These are phyloP conservation scores for Botryotinia calthae DNA, from an alignment of 2,329 filamentous ascomycete genomes.

Conservation along the genomic window DNA sequence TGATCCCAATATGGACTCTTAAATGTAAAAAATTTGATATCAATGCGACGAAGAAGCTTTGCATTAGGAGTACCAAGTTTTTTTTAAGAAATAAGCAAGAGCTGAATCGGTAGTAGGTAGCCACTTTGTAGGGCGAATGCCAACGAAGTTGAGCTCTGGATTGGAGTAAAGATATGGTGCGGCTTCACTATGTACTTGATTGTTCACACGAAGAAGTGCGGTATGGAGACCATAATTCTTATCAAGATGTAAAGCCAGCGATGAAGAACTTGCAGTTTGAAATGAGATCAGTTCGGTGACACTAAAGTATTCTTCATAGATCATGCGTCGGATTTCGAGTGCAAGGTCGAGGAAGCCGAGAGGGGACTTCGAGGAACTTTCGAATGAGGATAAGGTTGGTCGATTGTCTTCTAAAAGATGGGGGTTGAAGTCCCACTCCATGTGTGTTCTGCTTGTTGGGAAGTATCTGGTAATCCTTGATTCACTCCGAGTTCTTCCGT, in stretches of 20 bases:
- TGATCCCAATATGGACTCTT: fast-evolving
- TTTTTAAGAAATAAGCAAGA: not conserved
- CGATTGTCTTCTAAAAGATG: not conserved
- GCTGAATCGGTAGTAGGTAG: not conserved
- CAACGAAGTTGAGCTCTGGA: not conserved
- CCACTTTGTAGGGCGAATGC: not conserved
- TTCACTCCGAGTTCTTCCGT: not conserved
- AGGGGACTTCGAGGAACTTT: not conserved
- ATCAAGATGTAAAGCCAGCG: not conserved
- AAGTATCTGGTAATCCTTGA: not conserved
- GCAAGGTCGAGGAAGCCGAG: not conserved
- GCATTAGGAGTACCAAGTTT: not conserved
- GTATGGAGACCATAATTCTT: not conserved
- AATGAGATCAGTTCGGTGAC: not conserved
- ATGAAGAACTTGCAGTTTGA: not conserved
- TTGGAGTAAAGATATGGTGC: not conserved
- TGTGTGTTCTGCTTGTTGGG: not conserved
- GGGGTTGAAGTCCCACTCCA: not conserved
- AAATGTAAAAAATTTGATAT: not conserved
- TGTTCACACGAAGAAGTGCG: not conserved
- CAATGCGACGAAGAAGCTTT: not conserved
- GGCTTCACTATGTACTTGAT: not conserved
- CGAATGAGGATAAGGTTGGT: not conserved
- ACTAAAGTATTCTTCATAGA: not conserved
- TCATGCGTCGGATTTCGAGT: not conserved